Conservation (phyloP, 441 rosid species). For the Gossypium armourianum region DNA sequence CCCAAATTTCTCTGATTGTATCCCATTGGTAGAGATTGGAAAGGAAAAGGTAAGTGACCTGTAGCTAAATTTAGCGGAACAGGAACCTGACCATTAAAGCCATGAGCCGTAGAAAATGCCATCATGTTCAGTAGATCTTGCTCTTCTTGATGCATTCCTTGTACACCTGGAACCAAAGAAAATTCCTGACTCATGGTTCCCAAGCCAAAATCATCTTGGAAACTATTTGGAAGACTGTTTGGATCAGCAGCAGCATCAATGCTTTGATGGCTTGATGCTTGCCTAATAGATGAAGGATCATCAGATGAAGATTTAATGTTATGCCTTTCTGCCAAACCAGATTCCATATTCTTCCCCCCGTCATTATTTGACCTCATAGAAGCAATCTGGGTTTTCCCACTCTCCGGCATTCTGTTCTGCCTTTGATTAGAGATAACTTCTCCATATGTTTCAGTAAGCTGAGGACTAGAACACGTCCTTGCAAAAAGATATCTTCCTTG, state of each 20-base stretch:
- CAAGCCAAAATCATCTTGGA: slow-evolving; percentile 37
- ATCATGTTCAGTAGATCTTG: slow-evolving; percentile 66
- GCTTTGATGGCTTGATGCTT: slow-evolving; percentile 33
- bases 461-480: slow-evolving; percentile 93
- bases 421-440: slow-evolving; percentile 46
- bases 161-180: slow-evolving; percentile 37
- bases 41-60: slow-evolving; percentile 48
- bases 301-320: slow-evolving; percentile 30
- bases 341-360: slow-evolving; percentile 41
- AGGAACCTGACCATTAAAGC: slow-evolving; percentile 63
- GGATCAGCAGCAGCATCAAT: slow-evolving; percentile 38
- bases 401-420: slow-evolving; percentile 41
- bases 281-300: slow-evolving; percentile 43
- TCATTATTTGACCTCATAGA: slow-evolving; percentile 41
- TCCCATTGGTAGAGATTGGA: slow-evolving; percentile 54
- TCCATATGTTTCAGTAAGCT: slow-evolving; percentile 61
- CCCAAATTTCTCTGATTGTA: slow-evolving; percentile 57
- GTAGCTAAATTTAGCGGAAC: slow-evolving; percentile 55
- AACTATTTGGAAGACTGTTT: slow-evolving; percentile 34
- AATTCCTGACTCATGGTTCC: slow-evolving; percentile 49
- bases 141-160: slow-evolving; percentile 65
- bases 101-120: slow-evolving; percentile 47
- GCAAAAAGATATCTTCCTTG: slow-evolving; percentile 70
- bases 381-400: slow-evolving; percentile 42
- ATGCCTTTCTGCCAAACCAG: slow-evolving; percentile 35